Evolutionary conservation across 768 basidiomycete species (phyloP), one percentile per base, ranked within the genome.

Genomic region (Dioszegia crocea): DNA sequence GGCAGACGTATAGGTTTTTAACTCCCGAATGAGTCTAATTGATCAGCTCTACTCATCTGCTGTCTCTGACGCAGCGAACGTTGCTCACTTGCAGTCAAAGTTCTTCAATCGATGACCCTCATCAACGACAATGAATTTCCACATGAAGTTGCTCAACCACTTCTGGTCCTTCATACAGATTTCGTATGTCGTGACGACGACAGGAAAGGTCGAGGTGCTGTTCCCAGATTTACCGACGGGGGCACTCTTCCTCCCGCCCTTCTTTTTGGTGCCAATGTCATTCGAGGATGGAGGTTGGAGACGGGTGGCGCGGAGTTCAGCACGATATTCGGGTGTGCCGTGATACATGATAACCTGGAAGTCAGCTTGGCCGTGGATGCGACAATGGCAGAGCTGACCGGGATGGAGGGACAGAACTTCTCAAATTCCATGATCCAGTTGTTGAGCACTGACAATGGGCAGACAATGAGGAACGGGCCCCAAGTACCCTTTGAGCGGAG

Each of bases 101-200:
- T 99, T 99, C 80, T 98, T 98, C 73, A 99, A 76, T 23, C 94
- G 81, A 77, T 99, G 96, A 0, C 94, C 76, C 49, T 78, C 76
- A 60, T 77, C 76, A 1, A 99, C 94, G 59, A 98, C 89, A 73
- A 98, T 90, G 73, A 93, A 96, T 24, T 77, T 78, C 76, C 73
- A 78, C 68, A 83, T 78, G 73, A 88, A 88, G 59, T 82, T 82
- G 45, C 80, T 77, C 52, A 88, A 81, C 66, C 86, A 82, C 36
- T 80, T 77, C 29, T 86, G 83, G 75, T 96, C 88, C 60, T 84
- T 87, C 70, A 92, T 93, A 64, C 92, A 84, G 74, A 97, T 88
- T 73, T 98, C 89, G 75, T 91, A 94, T 1, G 91, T 96, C 3
- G 93, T 96, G 17, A 94, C 74, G 19, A 89, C 84, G n/a, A 91